phyloP scores from a whole-genome alignment of 1,139 yeast species.

The Yamadazyma siamensis region DNA sequence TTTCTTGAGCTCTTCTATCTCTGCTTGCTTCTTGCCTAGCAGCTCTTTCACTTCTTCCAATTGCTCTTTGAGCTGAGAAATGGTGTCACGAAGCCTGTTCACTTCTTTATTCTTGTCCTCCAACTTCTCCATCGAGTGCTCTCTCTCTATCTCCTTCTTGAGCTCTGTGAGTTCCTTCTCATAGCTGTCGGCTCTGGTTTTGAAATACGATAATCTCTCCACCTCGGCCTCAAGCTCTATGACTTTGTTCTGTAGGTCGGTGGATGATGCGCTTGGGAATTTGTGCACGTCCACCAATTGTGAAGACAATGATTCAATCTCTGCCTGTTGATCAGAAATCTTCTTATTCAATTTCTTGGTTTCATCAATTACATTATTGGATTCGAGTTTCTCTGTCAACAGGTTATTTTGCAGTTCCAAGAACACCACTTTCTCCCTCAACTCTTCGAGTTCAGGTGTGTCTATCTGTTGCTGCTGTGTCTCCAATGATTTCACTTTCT shows the following conservation, averaged over 20 bases:
- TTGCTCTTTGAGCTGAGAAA: conserved; percentile 24
- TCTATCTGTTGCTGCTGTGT: background rate
- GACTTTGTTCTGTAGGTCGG: conserved; percentile 3
- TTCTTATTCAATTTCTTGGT: conserved; percentile 7
- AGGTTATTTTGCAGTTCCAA: conserved; percentile 13
- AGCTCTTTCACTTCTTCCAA: conserved; percentile 11
- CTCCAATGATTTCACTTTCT: conserved; percentile 1
- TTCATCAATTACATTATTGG: conserved; percentile 9
- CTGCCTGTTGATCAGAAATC: conserved; percentile 8
- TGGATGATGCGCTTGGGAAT: conserved; percentile 9
- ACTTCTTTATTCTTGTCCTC: conserved; percentile 14
- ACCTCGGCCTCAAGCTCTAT: conserved; percentile 7
- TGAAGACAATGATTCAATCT: conserved; percentile 9
- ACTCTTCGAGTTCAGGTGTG: conserved; percentile 5
- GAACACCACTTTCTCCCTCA: conserved; percentile 2
- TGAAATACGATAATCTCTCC: conserved; percentile 5
- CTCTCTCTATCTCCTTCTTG: conserved; percentile 12
- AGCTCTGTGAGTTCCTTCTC: conserved; percentile 11
- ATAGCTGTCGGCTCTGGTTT: conserved; percentile 3
- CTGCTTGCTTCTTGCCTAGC: conserved; percentile 4
- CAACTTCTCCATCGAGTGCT: conserved; percentile 12
- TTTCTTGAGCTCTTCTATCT: background rate
- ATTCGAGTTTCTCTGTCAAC: conserved; percentile 14
- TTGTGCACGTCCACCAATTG: conserved; percentile 12
- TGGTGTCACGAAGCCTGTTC: conserved; percentile 12